Conservation (phyloP, 305 asterid species). For the Salvia sclarea region DNA sequence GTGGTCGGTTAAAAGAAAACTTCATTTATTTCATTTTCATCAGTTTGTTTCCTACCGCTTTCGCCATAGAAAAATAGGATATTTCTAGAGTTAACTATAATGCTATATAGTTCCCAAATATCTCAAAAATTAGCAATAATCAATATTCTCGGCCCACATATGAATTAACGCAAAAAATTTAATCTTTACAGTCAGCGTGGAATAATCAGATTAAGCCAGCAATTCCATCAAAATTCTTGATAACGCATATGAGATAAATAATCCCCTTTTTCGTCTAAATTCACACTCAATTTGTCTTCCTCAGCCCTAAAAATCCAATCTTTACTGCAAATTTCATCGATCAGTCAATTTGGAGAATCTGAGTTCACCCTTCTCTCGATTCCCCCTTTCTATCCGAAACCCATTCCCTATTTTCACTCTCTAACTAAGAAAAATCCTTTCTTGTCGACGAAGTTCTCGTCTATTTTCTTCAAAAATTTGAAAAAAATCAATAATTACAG, state of each 20-base stretch:
- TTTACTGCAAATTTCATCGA: conserved; percentile 7
- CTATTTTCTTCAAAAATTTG: conserved; percentile 3
- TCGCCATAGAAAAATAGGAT: conserved; percentile 29
- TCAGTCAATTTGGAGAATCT: conserved; percentile 20
- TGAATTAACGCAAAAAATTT: not conserved
- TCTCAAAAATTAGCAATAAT: not conserved
- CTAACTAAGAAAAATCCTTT: conserved; percentile 19
- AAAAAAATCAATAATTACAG: conserved; percentile 16
- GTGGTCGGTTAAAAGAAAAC: not conserved
- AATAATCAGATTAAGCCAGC: conserved; percentile 8
- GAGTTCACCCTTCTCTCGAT: not conserved
- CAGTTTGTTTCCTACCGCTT: not conserved
- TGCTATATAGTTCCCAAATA: not conserved
- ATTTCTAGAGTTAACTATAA: conserved; percentile 15
- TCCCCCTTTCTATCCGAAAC: conserved; percentile 9
- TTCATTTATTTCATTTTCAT: not conserved
- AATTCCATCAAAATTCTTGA: conserved; percentile 7
- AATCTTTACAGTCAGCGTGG: conserved; percentile 7
- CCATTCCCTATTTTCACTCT: conserved; percentile 31
- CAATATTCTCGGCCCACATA: not conserved
- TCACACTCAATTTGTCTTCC: conserved; percentile 20
- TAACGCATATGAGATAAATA: not conserved
- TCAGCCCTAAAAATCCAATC: conserved; percentile 35
- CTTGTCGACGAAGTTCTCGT: conserved; percentile 21
- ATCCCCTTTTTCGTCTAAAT: not conserved